Percentiles rank a stretch among this genome's conserved stretches.
These are phyloP conservation scores for Lachancea fermentati DNA, from an alignment of 805 yeast genomes.

Conservation along the genomic window DNA sequence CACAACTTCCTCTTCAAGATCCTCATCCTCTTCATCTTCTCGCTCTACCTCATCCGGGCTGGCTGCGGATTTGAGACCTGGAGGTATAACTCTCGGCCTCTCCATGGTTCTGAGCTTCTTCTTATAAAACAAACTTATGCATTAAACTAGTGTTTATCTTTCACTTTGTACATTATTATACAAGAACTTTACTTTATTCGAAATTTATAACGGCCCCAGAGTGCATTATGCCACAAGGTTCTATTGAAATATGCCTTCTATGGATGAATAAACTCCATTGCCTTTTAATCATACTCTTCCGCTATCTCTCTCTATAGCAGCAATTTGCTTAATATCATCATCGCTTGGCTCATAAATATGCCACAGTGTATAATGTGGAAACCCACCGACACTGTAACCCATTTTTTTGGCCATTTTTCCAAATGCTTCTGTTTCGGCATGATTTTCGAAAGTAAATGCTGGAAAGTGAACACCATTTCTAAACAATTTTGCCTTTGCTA, in stretches of 20 bases:
- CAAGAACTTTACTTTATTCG: not conserved
- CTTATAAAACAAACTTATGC: too few species aligned
- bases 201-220: too few species aligned
- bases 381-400: slow-evolving; percentile 81
- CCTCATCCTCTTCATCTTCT: slow-evolving; percentile 3
- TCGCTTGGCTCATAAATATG: slow-evolving; percentile 87
- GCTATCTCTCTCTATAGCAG: slow-evolving; percentile 60
- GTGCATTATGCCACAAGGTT: too few species aligned
- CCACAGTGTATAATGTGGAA: slow-evolving; percentile 88
- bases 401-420: slow-evolving; percentile 74
- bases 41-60: not conserved
- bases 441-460: slow-evolving; percentile 76
- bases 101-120: not conserved
- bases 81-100: not conserved
- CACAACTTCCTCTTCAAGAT: slow-evolving; percentile 5
- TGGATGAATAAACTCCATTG: too few species aligned
- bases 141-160: slow-evolving; percentile 1
- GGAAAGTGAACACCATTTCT: slow-evolving; percentile 80
- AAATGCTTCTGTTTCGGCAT: slow-evolving; percentile 85
- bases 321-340: slow-evolving; percentile 69
- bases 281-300: too few species aligned
- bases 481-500: slow-evolving; percentile 68
- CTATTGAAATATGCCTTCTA: too few species aligned
- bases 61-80: not conserved
- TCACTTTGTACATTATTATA: slow-evolving; percentile 1